A percentile compares a stretch with the other conserved stretches of the same genome.
Conservation (phyloP, 2,329 filamentous ascomycete species). For the Diaporthe batatas region DNA sequence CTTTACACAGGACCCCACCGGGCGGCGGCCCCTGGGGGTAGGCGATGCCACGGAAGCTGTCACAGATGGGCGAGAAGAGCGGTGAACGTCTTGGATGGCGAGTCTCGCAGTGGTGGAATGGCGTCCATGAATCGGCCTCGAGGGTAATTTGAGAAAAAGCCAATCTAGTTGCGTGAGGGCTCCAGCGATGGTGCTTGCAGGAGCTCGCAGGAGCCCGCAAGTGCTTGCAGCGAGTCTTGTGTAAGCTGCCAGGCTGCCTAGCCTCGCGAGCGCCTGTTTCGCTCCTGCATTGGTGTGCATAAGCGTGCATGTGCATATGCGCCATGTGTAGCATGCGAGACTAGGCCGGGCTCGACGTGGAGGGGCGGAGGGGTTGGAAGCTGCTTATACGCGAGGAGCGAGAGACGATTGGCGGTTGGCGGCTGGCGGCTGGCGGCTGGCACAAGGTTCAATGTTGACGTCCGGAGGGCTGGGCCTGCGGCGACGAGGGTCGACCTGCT, state of each 20-base stretch:
- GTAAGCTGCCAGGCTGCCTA: constrained; percentile 10
- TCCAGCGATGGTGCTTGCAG: constrained; percentile 34
- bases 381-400: not conserved
- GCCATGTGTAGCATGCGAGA: constrained; percentile 13
- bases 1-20: constrained; percentile 3
- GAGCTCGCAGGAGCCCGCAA: constrained; percentile 18
- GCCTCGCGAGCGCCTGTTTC: constrained; percentile 37
- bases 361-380: not conserved
- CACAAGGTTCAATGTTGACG: constrained; percentile 3
- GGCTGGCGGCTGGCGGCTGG: constrained; percentile 1
- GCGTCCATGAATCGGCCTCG: constrained; percentile 25
- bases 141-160: constrained; percentile 7
- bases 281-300: constrained; percentile 41
- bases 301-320: constrained; percentile 30
- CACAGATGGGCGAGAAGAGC: constrained; percentile 22
- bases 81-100: constrained; percentile 34
- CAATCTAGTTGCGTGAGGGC: constrained; percentile 9
- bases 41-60: not conserved
- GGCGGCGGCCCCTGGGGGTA: not conserved
- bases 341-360: constrained; percentile 10
- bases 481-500: not conserved
- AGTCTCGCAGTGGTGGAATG: not conserved
- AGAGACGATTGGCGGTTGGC: too few relatives aligned
- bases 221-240: constrained; percentile 15
- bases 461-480: constrained; percentile 14